Conservation (phyloP, 805 yeast genomes). For the Pichia rugopelliculosa region DNA sequence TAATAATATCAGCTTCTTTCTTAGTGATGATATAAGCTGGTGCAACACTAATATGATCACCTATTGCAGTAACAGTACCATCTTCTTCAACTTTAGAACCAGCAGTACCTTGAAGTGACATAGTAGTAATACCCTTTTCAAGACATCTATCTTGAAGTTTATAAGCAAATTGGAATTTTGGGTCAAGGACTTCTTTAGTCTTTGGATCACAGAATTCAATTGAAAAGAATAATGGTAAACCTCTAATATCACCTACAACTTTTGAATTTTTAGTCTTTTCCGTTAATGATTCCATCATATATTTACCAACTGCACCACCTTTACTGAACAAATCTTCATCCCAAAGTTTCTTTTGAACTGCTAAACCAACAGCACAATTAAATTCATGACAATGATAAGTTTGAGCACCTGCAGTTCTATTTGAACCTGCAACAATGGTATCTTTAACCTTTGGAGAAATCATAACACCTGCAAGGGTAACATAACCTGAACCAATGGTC, state of each 20-base stretch:
- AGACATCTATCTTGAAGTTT: conserved; percentile 30
- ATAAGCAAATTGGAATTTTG: conserved; percentile 22
- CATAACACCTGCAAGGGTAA: conserved; percentile 42
- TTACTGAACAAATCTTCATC: conserved; percentile 32
- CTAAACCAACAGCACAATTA: conserved; percentile 39
- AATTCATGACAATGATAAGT: conserved; percentile 45
- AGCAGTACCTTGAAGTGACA: conserved; percentile 37
- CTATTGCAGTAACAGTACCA: conserved; percentile 11
- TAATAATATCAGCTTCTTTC: conserved; percentile 33
- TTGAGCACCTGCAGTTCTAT: conserved; percentile 39
- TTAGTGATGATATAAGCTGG: conserved; percentile 38
- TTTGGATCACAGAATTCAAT: conserved; percentile 40
- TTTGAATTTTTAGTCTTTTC: conserved; percentile 25
- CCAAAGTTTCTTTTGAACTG: conserved; percentile 35
- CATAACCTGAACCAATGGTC: conserved; percentile 44
- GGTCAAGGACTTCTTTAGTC: conserved; percentile 41
- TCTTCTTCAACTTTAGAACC: conserved; percentile 34
- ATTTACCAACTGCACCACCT: conserved; percentile 36
- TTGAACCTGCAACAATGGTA: conserved; percentile 35
- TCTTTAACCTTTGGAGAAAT: conserved; percentile 35
- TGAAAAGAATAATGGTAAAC: conserved; percentile 50
- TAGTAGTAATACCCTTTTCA: conserved; percentile 35
- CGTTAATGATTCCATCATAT: conserved; percentile 32
- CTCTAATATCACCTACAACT: conserved; percentile 46
- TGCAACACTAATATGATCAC: conserved; percentile 33